These are phyloP conservation scores for Gomphus sp. DNA, from an alignment of 1,284 basidiomycete species.

Conservation along the genomic window DNA sequence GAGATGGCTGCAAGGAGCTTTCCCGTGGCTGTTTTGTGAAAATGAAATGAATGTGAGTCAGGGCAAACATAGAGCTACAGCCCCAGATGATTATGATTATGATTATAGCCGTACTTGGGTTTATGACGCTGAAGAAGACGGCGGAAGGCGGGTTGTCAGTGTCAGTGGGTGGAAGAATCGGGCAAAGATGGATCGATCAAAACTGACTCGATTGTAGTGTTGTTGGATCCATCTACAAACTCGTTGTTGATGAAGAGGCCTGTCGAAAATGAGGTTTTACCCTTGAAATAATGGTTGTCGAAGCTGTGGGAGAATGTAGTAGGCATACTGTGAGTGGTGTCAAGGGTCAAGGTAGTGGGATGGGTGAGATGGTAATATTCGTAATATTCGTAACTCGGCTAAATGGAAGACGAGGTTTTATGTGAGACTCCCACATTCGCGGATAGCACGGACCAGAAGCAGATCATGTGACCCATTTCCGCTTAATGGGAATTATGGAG, in stretches of 20 bases:
- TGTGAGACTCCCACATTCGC: too few relatives aligned
- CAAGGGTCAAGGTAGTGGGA: background rate
- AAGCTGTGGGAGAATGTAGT: constrained; percentile 47
- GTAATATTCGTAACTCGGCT: too few relatives aligned
- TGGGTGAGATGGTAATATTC: too few relatives aligned
- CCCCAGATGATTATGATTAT: too few relatives aligned
- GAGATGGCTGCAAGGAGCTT: constrained; percentile 60
- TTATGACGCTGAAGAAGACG: constrained; percentile 55
- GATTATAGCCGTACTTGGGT: constrained; percentile 43
- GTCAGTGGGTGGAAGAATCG: too few relatives aligned
- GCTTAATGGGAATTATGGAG: too few relatives aligned
- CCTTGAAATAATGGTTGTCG: constrained; percentile 60
- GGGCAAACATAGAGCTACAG: too few relatives aligned
- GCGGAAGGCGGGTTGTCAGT: too few relatives aligned
- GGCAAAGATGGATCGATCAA: background rate
- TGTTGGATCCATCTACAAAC: constrained; percentile 63
- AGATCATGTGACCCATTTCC: too few relatives aligned
- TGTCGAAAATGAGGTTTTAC: constrained; percentile 56
- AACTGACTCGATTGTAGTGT: constrained; percentile 59
- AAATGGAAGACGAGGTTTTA: too few relatives aligned
- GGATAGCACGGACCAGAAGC: too few relatives aligned
- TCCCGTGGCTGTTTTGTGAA: constrained; percentile 58
- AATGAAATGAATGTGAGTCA: background rate
- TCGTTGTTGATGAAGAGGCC: constrained; percentile 81
- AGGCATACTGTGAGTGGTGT: constrained; percentile 9